phyloP scores from a whole-genome alignment of 805 yeast species.

The Kodamaea hsintzibuensis region DNA sequence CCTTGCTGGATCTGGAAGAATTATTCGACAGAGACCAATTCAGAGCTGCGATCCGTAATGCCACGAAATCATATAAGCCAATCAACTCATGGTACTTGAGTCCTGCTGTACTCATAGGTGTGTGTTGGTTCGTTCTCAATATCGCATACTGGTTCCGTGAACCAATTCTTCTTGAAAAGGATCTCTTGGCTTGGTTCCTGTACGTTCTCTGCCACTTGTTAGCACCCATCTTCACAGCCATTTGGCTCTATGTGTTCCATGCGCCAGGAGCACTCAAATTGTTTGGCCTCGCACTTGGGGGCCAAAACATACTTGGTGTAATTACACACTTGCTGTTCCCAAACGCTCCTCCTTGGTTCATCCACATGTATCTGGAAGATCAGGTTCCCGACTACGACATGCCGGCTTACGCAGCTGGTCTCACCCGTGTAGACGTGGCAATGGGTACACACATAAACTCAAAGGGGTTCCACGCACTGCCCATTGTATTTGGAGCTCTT shows the following conservation, averaged over 20 bases:
- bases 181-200: conserved; percentile 59
- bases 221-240: conserved; percentile 60
- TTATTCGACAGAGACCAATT: conserved; percentile 1
- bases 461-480: conserved; percentile 63
- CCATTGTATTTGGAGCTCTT: conserved; percentile 68
- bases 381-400: conserved; percentile 58
- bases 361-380: conserved; percentile 59
- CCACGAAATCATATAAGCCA: conserved; percentile 14
- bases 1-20: neutral
- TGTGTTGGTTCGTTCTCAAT: conserved; percentile 53
- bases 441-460: conserved; percentile 61
- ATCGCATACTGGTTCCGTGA: conserved; percentile 41
- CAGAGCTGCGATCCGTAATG: neutral
- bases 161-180: conserved; percentile 47
- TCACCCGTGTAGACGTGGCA: conserved; percentile 62
- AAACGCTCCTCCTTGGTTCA: conserved; percentile 76
- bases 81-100: conserved; percentile 24
- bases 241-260: conserved; percentile 65
- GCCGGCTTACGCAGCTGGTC: conserved; percentile 72
- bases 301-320: conserved; percentile 61
- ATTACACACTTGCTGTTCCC: conserved; percentile 63
- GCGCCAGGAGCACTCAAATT: conserved; percentile 60
- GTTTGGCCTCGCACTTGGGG: conserved; percentile 57
- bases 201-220: conserved; percentile 63
- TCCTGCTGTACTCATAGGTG: conserved; percentile 42